Base-by-base conservation (phyloP, 495 filamentous ascomycete species). In the Cercophora scortea region DNA sequence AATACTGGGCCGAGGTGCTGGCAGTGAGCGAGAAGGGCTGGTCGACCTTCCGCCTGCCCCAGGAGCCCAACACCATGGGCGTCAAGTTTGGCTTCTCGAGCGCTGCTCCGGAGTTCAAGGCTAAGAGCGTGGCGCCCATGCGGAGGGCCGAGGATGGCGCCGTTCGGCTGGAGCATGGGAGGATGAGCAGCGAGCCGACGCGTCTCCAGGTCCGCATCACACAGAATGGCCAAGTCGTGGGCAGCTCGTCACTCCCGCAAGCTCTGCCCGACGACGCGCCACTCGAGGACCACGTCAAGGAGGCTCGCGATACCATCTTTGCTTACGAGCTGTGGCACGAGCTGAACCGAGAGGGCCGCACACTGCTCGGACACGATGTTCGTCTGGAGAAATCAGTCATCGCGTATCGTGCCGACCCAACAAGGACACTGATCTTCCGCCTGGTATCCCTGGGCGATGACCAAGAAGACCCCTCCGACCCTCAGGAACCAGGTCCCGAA, bases 241-340 rank as follows among this genome's bases (percentile, higher is more conserved):
- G 87, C 11, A 70, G 66, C 40, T 83, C 81, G 1, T 61, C 58
- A 25, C 56, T 79, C 0, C 69, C 73, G 6, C 50, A 54, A 17
- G 70, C 68, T 42, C 61, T 66, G 35, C 63, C 64, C 50, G 73
- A 58, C 56, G 63, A 61, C 50, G 62, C 65, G 19, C 71, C 60
- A 45, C 54, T 73, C 19, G 83, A 90, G 54, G 73, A 83, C 36
- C 79, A 79, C 8, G 88, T 97, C 42, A 76, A 85, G 15, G 84
- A 89, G 57, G 89, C 90, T 10, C 83, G 91, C 32, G 86, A 99
- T 65, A 90, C 87, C 50, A 74, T 95, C 1, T 96, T 88, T 61
- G 87, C 91, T 49, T 85, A 95, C 60, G 94, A 99, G 62, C 69
- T 99, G n/a, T 95, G 90, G 76, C 83, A 95, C 55, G 93, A 97